Base-by-base conservation (phyloP, 2,329 filamentous ascomycete genomes). In the Ceratocystis variospora region DNA sequence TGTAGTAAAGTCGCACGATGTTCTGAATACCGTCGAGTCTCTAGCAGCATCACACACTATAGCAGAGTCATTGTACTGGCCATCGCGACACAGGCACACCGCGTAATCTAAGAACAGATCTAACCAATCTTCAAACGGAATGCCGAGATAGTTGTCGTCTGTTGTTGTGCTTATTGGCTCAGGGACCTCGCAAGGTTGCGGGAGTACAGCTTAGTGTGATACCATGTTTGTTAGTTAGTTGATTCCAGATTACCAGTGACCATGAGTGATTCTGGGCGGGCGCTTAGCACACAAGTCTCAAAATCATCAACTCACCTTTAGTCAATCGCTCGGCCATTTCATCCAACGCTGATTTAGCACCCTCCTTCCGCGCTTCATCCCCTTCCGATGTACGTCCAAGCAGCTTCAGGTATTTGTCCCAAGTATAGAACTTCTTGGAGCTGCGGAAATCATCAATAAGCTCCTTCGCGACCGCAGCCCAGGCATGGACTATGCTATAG, bases 101-200 rank as follows among this genome's bases (percentile, higher is more conserved):
- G 91, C 88, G 73, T 95, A 95, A 72, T 94, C 89, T 45, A 95
- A 81, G 73, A 99, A 96, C 0, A 96, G 81, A 70, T 95, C 89
- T 2, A 96, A 81, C 94, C 94, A 99, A 61, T 85, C 82, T 67
- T 86, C 80, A 72, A 97, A 96, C 0, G 85, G 79, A 61, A 97
- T 89, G 6, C 88, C 88, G 70, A 90, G 87, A 72, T 90, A 92
- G 68, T 73, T 78, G 31, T 77, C 76, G 19, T 68, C 70, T 25
- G 37, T 45, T 0, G 33, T 25, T 22, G 31, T 45, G 8, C 44
- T 28, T 12, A 50, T 33, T 45, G 53, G 62, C 19, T 61, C 62
- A 1, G 57, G 63, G n/a, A 45, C 45, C 45, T 57, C 33, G 28
- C 68, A 69, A 61, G 28, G 66, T 70, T 46, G 68, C 63, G 48